Conservation (phyloP, 352 stramenopile genomes). For the Pythium inflatum region DNA sequence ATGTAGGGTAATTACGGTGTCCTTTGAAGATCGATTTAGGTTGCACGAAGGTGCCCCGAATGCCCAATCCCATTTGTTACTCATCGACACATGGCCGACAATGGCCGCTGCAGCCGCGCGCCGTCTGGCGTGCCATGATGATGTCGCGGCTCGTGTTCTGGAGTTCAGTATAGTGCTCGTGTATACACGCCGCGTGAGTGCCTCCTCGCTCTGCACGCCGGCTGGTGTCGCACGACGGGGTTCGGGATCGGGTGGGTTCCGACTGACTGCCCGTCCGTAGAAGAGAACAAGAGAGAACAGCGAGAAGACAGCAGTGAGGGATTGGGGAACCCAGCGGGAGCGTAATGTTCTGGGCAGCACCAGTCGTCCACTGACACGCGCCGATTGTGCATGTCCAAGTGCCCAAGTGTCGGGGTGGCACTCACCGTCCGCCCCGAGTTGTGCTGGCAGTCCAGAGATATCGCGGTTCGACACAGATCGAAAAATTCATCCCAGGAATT, state of each 20-base stretch:
- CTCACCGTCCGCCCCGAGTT: not conserved
- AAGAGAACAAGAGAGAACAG: slow-evolving; percentile 2
- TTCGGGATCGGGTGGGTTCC: slow-evolving; percentile 2
- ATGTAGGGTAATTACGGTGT: not conserved
- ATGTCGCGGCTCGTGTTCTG: not conserved
- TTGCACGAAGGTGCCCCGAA: slow-evolving; percentile 17
- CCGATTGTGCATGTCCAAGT: no score
- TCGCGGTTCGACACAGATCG: not conserved
- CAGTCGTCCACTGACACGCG: not conserved
- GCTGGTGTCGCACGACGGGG: slow-evolving; percentile 10
- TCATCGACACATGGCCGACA: not conserved
- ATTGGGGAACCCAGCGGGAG: not conserved
- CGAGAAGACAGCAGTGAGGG: slow-evolving; percentile 3
- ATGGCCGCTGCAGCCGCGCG: not conserved
- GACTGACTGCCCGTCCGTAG: not conserved
- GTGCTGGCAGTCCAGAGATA: not conserved
- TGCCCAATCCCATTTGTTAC: not conserved
- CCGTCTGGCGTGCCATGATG: not conserved
- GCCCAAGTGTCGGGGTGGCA: not conserved
- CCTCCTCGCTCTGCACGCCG: not conserved
- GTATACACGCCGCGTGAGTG: not conserved
- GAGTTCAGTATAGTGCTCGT: not conserved
- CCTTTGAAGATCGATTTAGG: slow-evolving; percentile 9
- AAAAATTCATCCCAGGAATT: not conserved
- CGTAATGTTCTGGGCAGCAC: not conserved